phyloP scores from a whole-genome alignment of 2,329 filamentous ascomycete genomes.

The Diaporthe helianthi region DNA sequence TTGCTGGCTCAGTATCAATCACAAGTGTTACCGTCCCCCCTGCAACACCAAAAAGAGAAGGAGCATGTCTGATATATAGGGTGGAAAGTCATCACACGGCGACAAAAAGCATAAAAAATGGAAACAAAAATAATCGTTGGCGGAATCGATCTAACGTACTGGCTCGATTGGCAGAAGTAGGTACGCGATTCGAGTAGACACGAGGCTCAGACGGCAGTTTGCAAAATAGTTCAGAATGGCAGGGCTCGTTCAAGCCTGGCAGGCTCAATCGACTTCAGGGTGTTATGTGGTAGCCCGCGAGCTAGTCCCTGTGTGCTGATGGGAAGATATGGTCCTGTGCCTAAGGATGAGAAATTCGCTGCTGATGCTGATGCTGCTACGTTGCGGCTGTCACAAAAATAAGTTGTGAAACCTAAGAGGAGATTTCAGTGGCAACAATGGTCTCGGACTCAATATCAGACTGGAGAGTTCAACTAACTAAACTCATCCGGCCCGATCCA shows the following conservation, averaged over 20 bases:
- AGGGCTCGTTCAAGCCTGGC: not conserved
- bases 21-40: constrained; percentile 7
- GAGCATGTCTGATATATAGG: constrained; percentile 31
- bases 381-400: not conserved
- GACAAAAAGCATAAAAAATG: constrained; percentile 26
- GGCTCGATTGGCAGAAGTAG: too few species aligned
- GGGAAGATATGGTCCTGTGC: too few species aligned
- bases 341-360: not conserved
- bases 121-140: constrained; percentile 25
- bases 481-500: not conserved
- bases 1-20: constrained; percentile 28
- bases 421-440: not conserved
- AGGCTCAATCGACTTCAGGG: too few species aligned
- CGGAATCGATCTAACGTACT: not conserved
- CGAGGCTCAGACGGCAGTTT: not conserved
- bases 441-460: not conserved
- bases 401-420: not conserved
- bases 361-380: not conserved
- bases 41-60: constrained; percentile 22
- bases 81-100: constrained; percentile 18
- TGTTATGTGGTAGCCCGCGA: not conserved
- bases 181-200: not conserved
- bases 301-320: not conserved
- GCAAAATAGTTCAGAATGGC: not conserved
- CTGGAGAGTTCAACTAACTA: not conserved